Evolutionary conservation across 164 flowering plant genomes (phyloP), one percentile per base, ranked within the genome.

Genomic region (Brasenia schreberi): DNA sequence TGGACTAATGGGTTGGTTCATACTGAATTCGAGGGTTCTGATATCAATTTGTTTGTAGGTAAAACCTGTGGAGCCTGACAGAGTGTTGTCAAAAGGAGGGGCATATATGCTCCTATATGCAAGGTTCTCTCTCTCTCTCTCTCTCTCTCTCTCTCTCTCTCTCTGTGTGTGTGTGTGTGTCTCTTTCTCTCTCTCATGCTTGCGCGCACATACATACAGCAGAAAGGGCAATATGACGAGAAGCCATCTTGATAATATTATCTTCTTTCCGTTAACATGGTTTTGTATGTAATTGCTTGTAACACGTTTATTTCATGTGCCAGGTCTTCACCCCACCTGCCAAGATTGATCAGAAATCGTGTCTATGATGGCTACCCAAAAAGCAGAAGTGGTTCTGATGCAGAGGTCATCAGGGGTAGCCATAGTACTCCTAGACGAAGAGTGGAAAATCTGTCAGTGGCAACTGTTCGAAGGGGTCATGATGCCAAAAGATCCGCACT

Each of bases 51-150:
- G 39, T 63, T 63, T 64, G 7, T 70, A 92, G 96, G 98, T 89
- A 44, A 82, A 81, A 70, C 66, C 83, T 16, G 88, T 84, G 73
- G 96, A 89, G 61, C 77, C 83, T 67, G 87, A 83, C 67, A 79
- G 75, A n/a, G 98, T 92, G 39, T 78, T 89, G 65, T 77, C 86
- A 10, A 81, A 80, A 70, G 85, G 39, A 33, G 39, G 82, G 45
- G 98, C 98, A 45, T 88, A 92, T 74, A 89, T 89, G 92, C 95
- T 92, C 66, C 75, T 92, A 18, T 92, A 92, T 68, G 80, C 98
- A 44, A 86, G 98, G 98, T 92, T 14, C 16, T 6, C 16, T 14
- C 16, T 14, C 16, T 6, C 16, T 23, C 27, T 23, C 27, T 23
- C 27, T 23, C 27, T 23, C 27, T 6, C 16, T 14, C 16, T 14